Evolutionary conservation across 23 red algal genomes (phyloP), one percentile per base, ranked within the genome.

Genomic region (Gracilariopsis chorda): DNA sequence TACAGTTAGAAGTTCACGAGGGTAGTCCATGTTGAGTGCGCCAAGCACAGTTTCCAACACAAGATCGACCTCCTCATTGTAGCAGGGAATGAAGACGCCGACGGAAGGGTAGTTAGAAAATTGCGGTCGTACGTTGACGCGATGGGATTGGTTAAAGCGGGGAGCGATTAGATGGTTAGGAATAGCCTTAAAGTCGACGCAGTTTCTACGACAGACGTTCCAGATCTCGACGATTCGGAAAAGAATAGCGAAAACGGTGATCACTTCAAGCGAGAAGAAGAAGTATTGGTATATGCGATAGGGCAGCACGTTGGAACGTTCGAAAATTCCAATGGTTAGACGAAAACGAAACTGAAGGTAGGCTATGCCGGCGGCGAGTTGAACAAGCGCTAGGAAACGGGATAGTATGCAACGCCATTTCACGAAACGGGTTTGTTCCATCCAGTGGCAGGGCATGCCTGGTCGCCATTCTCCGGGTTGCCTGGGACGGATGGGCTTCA

Each of bases 1-100:
- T 19, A 80, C 63, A 16, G 74, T 80, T n/a, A 91, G 73, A 39
- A 91, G 62, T 39, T 91, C 57, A 27, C 34, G 27, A 17, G 88
- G 88, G 37, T 91, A 91, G 59, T 91, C 88, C 32, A 91, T 70
- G 56, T 82, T 19, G 28, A 91, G 48, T 7, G 88, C 88, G 9
- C 75, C 88, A 23, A 91, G 25, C 0, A 91, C 37, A 10, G 88
- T 91, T 44, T 91, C 75, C 62, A 72, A 32, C 20, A 91, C 88
- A 4, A 82, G 74, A 52, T 82, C 88, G n/a, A 91, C 88, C 37
- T 91, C 88, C 39, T 82, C 77, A 45, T 91, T 91, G 75, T 91
- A 91, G 45, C 88, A 91, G 25, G 74, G 77, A 82, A 91, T 91
- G 58, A 82, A 91, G 3, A 91, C 27, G 13, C 60, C 88, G 19